Base-by-base conservation (phyloP, 179 eudicot species). In the Drosera spatulata region DNA sequence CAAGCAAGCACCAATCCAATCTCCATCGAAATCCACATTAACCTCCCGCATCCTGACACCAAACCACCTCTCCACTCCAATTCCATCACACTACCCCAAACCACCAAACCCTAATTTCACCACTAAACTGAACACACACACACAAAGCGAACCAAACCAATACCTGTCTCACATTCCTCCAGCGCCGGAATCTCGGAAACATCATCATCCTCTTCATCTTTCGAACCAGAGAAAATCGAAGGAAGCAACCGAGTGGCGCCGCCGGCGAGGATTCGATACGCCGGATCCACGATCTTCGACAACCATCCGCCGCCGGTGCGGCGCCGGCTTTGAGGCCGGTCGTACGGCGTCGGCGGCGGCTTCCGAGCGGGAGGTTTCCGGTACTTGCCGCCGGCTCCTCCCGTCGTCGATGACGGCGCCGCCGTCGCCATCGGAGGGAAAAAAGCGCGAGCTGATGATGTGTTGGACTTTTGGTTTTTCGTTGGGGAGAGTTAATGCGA, bases 221-320 rank as follows among this genome's bases (percentile, higher is more conserved):
- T 22, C 33, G 71, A 66, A 38, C 55, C 61, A 14, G 80, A 79
- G 70, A 85, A 85, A 55, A 85, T 43, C 1, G 83, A 77, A 5
- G 86, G 91, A 2, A 85, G 62, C 6, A 85, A 57, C 67, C 67
- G 85, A 41, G 71, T 71, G 66, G 93, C 88, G 50, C 87, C 82
- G 45, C 79, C 78, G 11, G 84, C 66, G 50, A 85, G 60, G n/a
- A 85, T 71, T 62, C 85, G 85, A 67, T 62, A 69, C 37, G 89
- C 88, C 37, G 94, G 94, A 76, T 69, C 68, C 6, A 85, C 86
- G 59, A 87, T 47, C 66, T 79, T 75, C 45, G 88, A 82, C 37
- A 85, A 58, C 91, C 95, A 87, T 2, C 83, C 74, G n/a, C 67
- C 66, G 43, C 38, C 43, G 43, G 50, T 48, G 22, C 65, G 62